Evolutionary conservation across 805 yeast genomes (phyloP).

Genomic region (Tetrapisispora nanseiensis): DNA sequence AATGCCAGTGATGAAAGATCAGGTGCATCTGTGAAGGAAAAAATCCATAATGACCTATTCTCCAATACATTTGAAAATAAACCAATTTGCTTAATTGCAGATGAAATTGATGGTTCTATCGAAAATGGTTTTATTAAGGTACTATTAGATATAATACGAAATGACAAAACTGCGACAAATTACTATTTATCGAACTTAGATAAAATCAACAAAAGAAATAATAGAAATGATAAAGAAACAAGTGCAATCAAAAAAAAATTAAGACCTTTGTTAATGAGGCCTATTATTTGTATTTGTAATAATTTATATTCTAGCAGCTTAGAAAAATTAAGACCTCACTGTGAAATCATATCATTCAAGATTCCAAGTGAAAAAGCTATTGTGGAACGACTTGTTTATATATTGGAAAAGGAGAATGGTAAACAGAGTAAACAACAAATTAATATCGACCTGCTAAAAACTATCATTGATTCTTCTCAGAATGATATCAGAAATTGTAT

Average conservation of each 20-base stretch:
- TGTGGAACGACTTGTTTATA: slow-evolving; percentile 39
- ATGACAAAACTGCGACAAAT: slow-evolving; percentile 47
- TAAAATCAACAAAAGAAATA: slow-evolving; percentile 3
- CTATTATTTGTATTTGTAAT: slow-evolving; percentile 87
- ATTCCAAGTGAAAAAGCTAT: slow-evolving; percentile 44
- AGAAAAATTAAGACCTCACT: slow-evolving; percentile 60
- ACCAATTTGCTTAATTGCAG: slow-evolving; percentile 77
- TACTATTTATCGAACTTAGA: slow-evolving; percentile 14
- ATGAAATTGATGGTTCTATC: slow-evolving; percentile 79
- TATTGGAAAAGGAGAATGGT: slow-evolving; percentile 46
- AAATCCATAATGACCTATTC: slow-evolving; percentile 51
- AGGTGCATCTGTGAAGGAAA: slow-evolving; percentile 45
- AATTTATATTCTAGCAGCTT: slow-evolving; percentile 69
- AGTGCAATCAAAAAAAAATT: slow-evolving; percentile 27
- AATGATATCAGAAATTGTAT: slow-evolving; percentile 82
- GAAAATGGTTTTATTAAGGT: slow-evolving; percentile 55
- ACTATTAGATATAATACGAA: slow-evolving; percentile 44
- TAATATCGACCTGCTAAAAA: slow-evolving; percentile 36
- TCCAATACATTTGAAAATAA: slow-evolving; percentile 56
- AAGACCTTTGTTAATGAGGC: slow-evolving; percentile 50
- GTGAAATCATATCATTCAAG: slow-evolving; percentile 62
- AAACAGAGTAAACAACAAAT: background rate
- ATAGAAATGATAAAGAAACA: slow-evolving; percentile 10
- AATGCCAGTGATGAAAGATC: slow-evolving; percentile 79
- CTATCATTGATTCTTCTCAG: slow-evolving; percentile 59